Evolutionary conservation across 176 grass and related monocot genomes (phyloP).

Genomic region (Ensete ventricosum): DNA sequence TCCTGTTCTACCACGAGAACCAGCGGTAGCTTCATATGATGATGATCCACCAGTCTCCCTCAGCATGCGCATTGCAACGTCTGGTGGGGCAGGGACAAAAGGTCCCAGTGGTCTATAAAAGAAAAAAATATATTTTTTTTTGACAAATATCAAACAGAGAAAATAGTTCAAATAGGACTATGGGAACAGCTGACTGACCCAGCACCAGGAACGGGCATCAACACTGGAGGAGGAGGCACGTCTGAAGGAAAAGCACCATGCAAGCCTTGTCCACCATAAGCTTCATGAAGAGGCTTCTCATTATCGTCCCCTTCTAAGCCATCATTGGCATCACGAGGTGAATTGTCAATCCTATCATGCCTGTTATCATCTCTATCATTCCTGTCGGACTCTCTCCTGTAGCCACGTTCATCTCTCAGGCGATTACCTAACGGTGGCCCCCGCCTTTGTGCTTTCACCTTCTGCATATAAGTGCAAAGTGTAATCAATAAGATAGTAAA

Average conservation of each 20-base stretch:
- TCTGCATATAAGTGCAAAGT: constrained; percentile 23
- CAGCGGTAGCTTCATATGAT: constrained; percentile 49
- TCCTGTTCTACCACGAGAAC: constrained; percentile 41
- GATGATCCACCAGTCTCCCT: constrained; percentile 64
- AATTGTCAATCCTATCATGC: constrained; percentile 53
- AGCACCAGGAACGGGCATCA: constrained; percentile 98
- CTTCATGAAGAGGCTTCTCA: constrained; percentile 76
- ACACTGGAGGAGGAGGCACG: constrained; percentile 76
- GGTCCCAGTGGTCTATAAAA: constrained; percentile 73
- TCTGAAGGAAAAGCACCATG: constrained; percentile 64
- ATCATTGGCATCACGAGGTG: constrained; percentile 46
- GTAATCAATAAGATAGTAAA: neutral
- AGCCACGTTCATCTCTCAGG: constrained; percentile 61
- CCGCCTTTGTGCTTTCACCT: constrained; percentile 47
- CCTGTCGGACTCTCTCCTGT: constrained; percentile 60
- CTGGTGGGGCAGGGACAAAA: constrained; percentile 97
- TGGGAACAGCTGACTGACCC: constrained; percentile 33
- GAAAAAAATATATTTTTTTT: neutral
- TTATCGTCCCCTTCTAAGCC: constrained; percentile 27
- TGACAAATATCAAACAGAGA: neutral
- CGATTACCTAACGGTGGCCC: constrained; percentile 47
- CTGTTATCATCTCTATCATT: constrained; percentile 71
- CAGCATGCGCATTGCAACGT: constrained; percentile 96
- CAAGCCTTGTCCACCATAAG: constrained; percentile 47
- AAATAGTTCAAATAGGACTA: neutral